A percentile compares a stretch with the other conserved stretches of the same genome.
Conservation (phyloP, 1,284 basidiomycete genomes). For the Heterobasidion annosum region DNA sequence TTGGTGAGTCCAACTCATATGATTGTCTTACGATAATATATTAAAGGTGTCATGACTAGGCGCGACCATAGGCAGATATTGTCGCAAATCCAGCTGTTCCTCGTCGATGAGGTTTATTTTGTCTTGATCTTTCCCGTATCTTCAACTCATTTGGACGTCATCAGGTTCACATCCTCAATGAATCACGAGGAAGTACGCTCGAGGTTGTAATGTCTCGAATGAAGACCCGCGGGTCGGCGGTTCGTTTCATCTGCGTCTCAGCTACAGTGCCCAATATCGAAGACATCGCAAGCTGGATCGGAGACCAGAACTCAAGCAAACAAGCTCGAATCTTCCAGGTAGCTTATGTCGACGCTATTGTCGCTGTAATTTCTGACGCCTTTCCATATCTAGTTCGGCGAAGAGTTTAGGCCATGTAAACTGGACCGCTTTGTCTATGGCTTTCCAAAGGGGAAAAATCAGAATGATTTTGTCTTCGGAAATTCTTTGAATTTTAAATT, state of each 20-base stretch:
- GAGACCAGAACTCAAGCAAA: constrained; percentile 30
- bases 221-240: constrained; percentile 60
- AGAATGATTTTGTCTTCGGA: constrained; percentile 79
- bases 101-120: constrained; percentile 78
- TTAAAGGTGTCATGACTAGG: constrained; percentile 29
- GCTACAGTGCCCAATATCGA: constrained; percentile 92
- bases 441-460: constrained; percentile 42
- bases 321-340: constrained; percentile 73
- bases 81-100: constrained; percentile 65
- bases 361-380: background rate
- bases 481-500: constrained; percentile 69
- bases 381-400: constrained; percentile 63
- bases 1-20: constrained; percentile 35
- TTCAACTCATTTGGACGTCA: background rate
- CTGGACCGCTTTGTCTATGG: constrained; percentile 67
- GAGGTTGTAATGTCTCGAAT: constrained; percentile 94
- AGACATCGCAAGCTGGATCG: constrained; percentile 89
- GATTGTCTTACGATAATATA: background rate
- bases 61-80: constrained; percentile 54
- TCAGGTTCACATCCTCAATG: constrained; percentile 89
- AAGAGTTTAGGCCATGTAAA: constrained; percentile 83
- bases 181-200: constrained; percentile 81
- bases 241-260: constrained; percentile 84
- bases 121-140: background rate
- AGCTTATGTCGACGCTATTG: background rate